phyloP scores from a whole-genome alignment of 2,329 filamentous ascomycete species.

The Paecilomyces fulvus region DNA sequence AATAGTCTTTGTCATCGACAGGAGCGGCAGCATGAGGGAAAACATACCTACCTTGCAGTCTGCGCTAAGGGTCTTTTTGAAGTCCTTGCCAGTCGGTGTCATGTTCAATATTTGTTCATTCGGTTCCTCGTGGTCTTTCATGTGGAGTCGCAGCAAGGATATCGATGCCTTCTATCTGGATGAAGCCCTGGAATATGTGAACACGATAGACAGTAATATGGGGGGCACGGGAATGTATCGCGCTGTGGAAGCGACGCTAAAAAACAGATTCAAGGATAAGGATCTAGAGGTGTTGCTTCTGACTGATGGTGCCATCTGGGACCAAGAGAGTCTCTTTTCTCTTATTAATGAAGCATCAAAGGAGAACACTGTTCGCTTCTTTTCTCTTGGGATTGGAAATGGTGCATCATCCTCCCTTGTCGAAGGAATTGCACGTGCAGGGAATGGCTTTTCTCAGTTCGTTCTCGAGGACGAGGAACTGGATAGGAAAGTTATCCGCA shows the following conservation, averaged over 20 bases:
- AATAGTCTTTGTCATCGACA: conserved; percentile 64
- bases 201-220: conserved; percentile 37
- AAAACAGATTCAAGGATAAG: conserved; percentile 38
- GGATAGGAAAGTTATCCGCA: conserved; percentile 60
- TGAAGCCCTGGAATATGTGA: conserved; percentile 36
- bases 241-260: conserved; percentile 41
- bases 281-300: conserved; percentile 47
- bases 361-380: conserved; percentile 44
- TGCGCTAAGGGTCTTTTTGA: conserved; percentile 50
- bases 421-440: conserved; percentile 50
- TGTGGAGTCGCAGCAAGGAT: conserved; percentile 41
- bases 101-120: conserved; percentile 55
- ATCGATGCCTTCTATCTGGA: conserved; percentile 40
- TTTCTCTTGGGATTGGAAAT: conserved; percentile 46
- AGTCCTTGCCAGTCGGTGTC: conserved; percentile 48
- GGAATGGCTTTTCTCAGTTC: conserved; percentile 54
- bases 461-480: conserved; percentile 57
- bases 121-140: conserved; percentile 37
- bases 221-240: conserved; percentile 48
- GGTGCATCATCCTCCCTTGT: conserved; percentile 49
- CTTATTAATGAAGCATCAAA: conserved; percentile 39
- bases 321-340: conserved; percentile 40
- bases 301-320: conserved; percentile 49
- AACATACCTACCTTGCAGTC: conserved; percentile 42
- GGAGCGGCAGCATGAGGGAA: conserved; percentile 52